phyloP scores from a whole-genome alignment of 2,329 filamentous ascomycete species.

The Monosporascus sp. region DNA sequence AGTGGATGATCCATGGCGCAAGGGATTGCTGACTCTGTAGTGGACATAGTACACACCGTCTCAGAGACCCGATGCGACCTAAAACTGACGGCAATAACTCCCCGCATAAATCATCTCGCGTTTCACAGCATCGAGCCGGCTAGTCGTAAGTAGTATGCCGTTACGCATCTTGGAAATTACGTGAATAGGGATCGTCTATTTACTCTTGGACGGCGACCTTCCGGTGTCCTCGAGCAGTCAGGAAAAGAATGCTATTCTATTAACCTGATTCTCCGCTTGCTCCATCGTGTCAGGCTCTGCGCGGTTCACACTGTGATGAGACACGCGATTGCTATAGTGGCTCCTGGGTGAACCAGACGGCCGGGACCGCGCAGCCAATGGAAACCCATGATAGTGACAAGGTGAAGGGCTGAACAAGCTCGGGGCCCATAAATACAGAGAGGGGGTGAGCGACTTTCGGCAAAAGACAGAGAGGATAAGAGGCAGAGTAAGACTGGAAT shows the following conservation, averaged over 20 bases:
- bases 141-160: constrained; percentile 6
- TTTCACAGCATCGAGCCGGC: constrained; percentile 3
- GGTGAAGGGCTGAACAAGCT: constrained; percentile 5
- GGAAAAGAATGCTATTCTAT: constrained; percentile 4
- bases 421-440: constrained; percentile 11
- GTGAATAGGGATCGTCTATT: constrained; percentile 10
- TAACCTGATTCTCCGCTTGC: constrained; percentile 1
- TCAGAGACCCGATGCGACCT: constrained; percentile 17
- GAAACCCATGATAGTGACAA: constrained; percentile 4
- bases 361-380: constrained; percentile 14
- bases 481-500: constrained; percentile 3
- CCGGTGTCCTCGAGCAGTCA: constrained; percentile 1
- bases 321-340: constrained; percentile 9
- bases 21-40: constrained; percentile 16
- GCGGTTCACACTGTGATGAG: constrained; percentile 17
- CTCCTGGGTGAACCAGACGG: constrained; percentile 16
- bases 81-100: constrained; percentile 13
- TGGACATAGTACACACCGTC: constrained; percentile 18
- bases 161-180: constrained; percentile 8
- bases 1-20: constrained; percentile 18
- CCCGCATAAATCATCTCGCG: constrained; percentile 10
- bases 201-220: not conserved
- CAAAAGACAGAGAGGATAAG: constrained; percentile 9
- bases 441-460: constrained; percentile 18
- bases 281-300: constrained; percentile 2